Evolutionary conservation across 768 basidiomycete species (phyloP).

Genomic region (Auricularia sp.): DNA sequence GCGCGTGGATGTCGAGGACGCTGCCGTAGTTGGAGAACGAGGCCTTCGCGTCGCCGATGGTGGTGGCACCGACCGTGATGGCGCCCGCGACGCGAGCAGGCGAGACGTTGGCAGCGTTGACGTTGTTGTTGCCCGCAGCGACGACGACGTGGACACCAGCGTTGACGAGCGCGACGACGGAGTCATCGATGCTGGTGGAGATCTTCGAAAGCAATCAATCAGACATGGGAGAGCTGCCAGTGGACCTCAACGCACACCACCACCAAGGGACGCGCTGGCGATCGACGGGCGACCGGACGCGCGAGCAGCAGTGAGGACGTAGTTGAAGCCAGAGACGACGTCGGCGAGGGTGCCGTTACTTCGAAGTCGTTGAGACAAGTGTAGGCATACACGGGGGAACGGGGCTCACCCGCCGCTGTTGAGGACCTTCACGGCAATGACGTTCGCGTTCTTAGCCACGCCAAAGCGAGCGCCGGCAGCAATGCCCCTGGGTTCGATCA

Average conservation of each 20-base stretch:
- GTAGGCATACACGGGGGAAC: not conserved
- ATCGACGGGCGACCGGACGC: slow-evolving; percentile 4
- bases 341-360: not conserved
- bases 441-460: slow-evolving; percentile 7
- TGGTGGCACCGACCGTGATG: slow-evolving; percentile 15
- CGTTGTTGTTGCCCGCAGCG: slow-evolving; percentile 12
- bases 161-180: slow-evolving; percentile 3
- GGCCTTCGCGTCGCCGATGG: slow-evolving; percentile 24
- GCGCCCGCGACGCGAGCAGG: slow-evolving; percentile 10
- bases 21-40: slow-evolving; percentile 31
- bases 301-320: slow-evolving; percentile 15
- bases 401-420: slow-evolving; percentile 16
- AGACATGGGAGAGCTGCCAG: not conserved
- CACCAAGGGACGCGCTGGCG: slow-evolving; percentile 1
- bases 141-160: slow-evolving; percentile 23
- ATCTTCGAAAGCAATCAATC: not conserved
- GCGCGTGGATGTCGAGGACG: slow-evolving; percentile 28
- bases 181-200: slow-evolving; percentile 4
- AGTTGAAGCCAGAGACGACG: slow-evolving; percentile 23
- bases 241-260: slow-evolving; percentile 1
- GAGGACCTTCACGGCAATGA: slow-evolving; percentile 10
- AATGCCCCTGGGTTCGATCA: slow-evolving; percentile 2
- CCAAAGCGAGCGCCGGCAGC: slow-evolving; percentile 19
- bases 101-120: slow-evolving; percentile 6
- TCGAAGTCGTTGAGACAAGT: not conserved